Evolutionary conservation across 352 stramenopile genomes (phyloP), one percentile per base, ranked within the genome.

Genomic region (Aphanomyces cochlioides): DNA sequence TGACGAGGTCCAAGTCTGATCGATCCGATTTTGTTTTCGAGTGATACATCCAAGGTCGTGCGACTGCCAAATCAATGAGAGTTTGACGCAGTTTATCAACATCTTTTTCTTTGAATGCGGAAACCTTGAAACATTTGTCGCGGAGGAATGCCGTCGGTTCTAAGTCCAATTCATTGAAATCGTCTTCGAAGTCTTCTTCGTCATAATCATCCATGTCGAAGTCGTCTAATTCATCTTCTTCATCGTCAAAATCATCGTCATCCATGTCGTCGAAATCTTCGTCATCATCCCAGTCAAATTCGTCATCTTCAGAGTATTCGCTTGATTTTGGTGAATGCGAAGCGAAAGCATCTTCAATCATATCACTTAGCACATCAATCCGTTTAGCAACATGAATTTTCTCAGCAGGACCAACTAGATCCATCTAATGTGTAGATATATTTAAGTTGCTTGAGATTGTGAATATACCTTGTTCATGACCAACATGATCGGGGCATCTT

Each of bases 21-120:
- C 86, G 75, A 47, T 92, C 84, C 59, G 87, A 93, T 78, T 88
- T 88, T 74, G 93, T 89, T 1, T 83, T 91, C 66, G 87, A 95
- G 73, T 93, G 85, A 70, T 90, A 95, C 69, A 81, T 89, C 79
- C 87, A 95, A 41, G 82, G 78, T 6, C 85, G 77, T n/a, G 90
- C 78, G 5, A 93, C 83, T 0, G 83, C 84, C 19, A 92, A 78
- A 28, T 73, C 80, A 6, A 92, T 67, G 54, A 95, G 71, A 15
- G 80, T 89, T 56, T 84, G 79, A 67, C 79, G 88, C 58, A 95
- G 78, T 1, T 76, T 73, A 6, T 79, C 69, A 74, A 95, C 89
- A 8, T 86, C 85, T 13, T 75, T 82, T 48, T 86, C 87, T 43
- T 90, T 91, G 48, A 78, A 53, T 4, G 87, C 85, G n/a, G 87